Base-by-base conservation (phyloP, 129 eudicot species). In the Ambrosia trifida region DNA sequence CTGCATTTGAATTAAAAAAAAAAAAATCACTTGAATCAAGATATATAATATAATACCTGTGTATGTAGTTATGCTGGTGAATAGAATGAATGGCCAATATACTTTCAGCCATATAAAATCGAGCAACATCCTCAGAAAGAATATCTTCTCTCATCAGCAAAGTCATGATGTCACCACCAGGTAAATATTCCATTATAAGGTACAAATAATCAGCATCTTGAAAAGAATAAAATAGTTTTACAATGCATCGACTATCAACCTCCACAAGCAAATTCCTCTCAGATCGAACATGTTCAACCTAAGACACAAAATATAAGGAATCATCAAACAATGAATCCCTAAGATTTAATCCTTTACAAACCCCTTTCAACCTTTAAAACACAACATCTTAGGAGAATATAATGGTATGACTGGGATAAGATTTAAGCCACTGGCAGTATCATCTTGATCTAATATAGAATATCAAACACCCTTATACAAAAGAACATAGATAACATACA, bases 121-220 rank as follows among this genome's bases (percentile, higher is more conserved):
- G 85, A 57, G 97, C 95, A 80, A 91, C 95, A 74, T 91, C 95
- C 76, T 91, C 95, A 20, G 95, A 85, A 80, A 87, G 95, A 47
- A 83, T 79, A 62, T 91, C 97, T 79, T 91, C 89, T 82, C 97
- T 85, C 95, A 91, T 91, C 63, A 91, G 78, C 44, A 87, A 78
- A 66, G 97, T 91, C 97, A 91, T 91, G 66, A 91, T 91, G 77
- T 91, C 97, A 79, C 97, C 97, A 72, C 97, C 95, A 73, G 97
- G 97, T 78, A 91, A 76, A 85, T 91, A 91, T 57, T 91, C 97
- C 97, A 91, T 91, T 65, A 91, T 91, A 61, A 91, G 95, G 81
- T 91, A 91, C 75, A 91, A 80, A 75, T 82, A 91, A 66, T 83
- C 91, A 5, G 97, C 78, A 80, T 91, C 97, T 85, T 87, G 97